phyloP scores from a whole-genome alignment of 768 basidiomycete species.

The Leccinum boreale region DNA sequence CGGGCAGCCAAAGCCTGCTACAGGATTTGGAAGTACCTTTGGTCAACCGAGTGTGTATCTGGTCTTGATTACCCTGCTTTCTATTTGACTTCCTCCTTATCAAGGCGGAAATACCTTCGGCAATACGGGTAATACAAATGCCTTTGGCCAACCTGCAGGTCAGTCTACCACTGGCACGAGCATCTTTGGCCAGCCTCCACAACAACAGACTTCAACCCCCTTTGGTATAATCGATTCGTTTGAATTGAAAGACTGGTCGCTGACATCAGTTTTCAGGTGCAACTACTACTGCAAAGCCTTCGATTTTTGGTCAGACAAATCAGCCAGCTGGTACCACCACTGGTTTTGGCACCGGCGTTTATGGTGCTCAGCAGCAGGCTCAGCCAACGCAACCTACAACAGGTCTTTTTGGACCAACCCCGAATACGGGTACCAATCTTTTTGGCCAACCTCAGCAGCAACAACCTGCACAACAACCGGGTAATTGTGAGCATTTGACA shows the following conservation, averaged over 20 bases:
- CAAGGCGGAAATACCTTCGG: conserved; percentile 23
- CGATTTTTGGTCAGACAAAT: conserved; percentile 46
- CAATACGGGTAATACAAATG: conserved; percentile 14
- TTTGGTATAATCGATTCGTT: conserved; percentile 42
- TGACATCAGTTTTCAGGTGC: conserved; percentile 23
- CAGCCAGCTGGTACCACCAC: conserved; percentile 38
- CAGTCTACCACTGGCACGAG: conserved; percentile 22
- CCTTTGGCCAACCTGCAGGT: conserved; percentile 29
- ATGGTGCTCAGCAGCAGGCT: conserved; percentile 25
- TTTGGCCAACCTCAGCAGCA: conserved; percentile 36
- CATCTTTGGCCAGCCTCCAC: conserved; percentile 38
- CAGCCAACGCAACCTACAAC: conserved; percentile 25
- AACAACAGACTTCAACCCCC: conserved; percentile 31
- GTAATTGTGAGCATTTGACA: conserved; percentile 31
- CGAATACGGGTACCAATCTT: conserved; percentile 24
- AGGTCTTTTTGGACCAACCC: conserved; percentile 30
- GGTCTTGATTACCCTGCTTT: background rate
- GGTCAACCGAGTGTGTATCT: conserved; percentile 23
- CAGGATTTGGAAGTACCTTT: conserved; percentile 28
- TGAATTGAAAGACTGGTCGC: background rate
- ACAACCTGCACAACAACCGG: conserved; percentile 38
- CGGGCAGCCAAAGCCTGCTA: conserved; percentile 31
- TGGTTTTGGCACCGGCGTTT: conserved; percentile 34
- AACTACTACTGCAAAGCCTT: conserved; percentile 39
- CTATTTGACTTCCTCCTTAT: conserved; percentile 4